These are phyloP conservation scores for Tephrocybe sp. DNA, from an alignment of 768 basidiomycete genomes.

Conservation along the genomic window DNA sequence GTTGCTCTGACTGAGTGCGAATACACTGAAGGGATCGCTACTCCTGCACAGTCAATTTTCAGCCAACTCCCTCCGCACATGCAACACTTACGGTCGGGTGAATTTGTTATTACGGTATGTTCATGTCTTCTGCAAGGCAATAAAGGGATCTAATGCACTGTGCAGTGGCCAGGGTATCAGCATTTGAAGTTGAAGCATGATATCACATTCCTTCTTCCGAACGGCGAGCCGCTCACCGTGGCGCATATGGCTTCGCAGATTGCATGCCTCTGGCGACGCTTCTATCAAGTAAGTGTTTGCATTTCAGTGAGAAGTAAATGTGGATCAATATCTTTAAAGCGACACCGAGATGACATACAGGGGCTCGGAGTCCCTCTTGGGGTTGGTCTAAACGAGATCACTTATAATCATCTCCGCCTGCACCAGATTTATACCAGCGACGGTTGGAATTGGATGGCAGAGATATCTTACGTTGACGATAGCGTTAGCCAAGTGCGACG, in stretches of 20 bases:
- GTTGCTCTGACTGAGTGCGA: slow-evolving; percentile 17
- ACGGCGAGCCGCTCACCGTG: slow-evolving; percentile 7
- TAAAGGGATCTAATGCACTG: neutral
- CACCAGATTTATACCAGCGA: slow-evolving; percentile 10
- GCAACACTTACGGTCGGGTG: slow-evolving; percentile 3
- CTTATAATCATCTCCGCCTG: slow-evolving; percentile 16
- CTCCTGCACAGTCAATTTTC: slow-evolving; percentile 3
- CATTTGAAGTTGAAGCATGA: slow-evolving; percentile 13
- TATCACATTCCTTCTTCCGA: slow-evolving; percentile 9
- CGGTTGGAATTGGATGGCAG: slow-evolving; percentile 13
- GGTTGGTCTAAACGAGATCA: slow-evolving; percentile 1
- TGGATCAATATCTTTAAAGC: neutral
- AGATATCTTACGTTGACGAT: slow-evolving; percentile 10
- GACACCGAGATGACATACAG: slow-evolving; percentile 9
- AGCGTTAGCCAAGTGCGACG: too few species aligned
- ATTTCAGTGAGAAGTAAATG: too few species aligned
- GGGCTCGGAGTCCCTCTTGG: slow-evolving; percentile 8
- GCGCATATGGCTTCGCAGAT: slow-evolving; percentile 14
- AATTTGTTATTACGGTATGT: slow-evolving; percentile 8
- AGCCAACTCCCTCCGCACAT: slow-evolving; percentile 5
- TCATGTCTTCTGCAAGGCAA: neutral
- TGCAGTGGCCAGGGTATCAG: slow-evolving; percentile 17
- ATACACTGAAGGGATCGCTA: slow-evolving; percentile 10
- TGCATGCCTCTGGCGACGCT: slow-evolving; percentile 13
- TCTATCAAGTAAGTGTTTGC: slow-evolving; percentile 14